Base-by-base conservation (phyloP, 2,329 filamentous ascomycete genomes). In the Beauveria sp. region DNA sequence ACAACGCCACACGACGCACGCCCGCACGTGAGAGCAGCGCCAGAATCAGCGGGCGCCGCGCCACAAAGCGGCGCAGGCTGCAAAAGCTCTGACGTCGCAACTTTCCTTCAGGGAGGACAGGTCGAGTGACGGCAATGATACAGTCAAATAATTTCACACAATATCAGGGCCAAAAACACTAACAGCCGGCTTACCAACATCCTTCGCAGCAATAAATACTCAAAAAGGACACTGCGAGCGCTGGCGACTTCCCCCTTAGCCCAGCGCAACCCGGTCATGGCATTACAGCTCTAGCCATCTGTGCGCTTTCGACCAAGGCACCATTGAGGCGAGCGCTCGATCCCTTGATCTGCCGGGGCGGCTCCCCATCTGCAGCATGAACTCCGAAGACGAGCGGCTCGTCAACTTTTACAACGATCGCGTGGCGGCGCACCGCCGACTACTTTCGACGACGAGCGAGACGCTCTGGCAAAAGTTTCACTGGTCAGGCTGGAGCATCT, bases 351-450 rank as follows among this genome's bases (percentile, higher is more conserved):
- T 46, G 6, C 20, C 42, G 28, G 42, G 58, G 60, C 63, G 56
- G 60, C 46, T 57, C 57, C 61, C 54, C 62, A 65, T 59, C 58
- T 66, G 63, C 68, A 71, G 71, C 65, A 75, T 75, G 73, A 73
- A 65, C 71, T 67, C 69, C 64, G 68, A 68, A 66, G 65, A 71
- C 63, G 63, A 66, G 61, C 66, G 69, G 52, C 72, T 73, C 66
- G 68, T 70, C 46, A 69, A 65, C 55, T 73, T 73, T 61, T 73
- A 75, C 67, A 70, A 75, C 68, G 70, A 71, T 65, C 71, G 70
- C 62, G 69, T 73, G 64, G 66, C 65, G 49, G 73, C 70, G 61
- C 67, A 69, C 65, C 72, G 69, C 65, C 71, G 70, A 46, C 62
- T 70, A 60, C 65, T 68, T 65, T 58, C 67, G 24, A 65, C 67